These are phyloP conservation scores for Aspergillus sclerotiicarbonarius DNA, from an alignment of 495 filamentous ascomycete species.

Conservation along the genomic window DNA sequence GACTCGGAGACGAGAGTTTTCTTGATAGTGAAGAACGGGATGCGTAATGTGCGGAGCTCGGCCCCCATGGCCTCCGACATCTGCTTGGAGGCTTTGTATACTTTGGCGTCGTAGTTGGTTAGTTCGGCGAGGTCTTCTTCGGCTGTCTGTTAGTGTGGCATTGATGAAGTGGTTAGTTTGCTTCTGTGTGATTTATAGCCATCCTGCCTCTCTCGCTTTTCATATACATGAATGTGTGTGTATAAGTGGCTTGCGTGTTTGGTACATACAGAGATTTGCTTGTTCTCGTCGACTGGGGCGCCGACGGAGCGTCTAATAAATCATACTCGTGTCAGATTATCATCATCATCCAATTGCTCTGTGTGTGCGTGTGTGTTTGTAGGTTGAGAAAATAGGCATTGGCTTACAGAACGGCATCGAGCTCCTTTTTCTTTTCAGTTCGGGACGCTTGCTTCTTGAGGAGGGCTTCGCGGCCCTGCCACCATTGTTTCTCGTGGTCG, in stretches of 20 bases:
- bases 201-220: neutral
- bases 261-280: constrained; percentile 33
- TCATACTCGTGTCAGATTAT: no score
- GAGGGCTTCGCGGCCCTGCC: constrained; percentile 50
- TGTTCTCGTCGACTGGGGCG: constrained; percentile 35
- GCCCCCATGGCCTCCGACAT: constrained; percentile 57
- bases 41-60: constrained; percentile 55
- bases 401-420: constrained; percentile 51
- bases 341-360: no score
- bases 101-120: constrained; percentile 56
- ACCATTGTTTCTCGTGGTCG: constrained; percentile 66
- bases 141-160: constrained; percentile 23
- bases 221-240: neutral
- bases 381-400: neutral
- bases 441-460: constrained; percentile 48
- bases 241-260: neutral
- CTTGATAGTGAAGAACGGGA: constrained; percentile 64
- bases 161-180: neutral
- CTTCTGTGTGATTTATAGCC: neutral
- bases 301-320: constrained; percentile 38
- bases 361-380: no score
- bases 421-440: constrained; percentile 48
- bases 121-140: constrained; percentile 56
- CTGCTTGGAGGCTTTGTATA: constrained; percentile 54
- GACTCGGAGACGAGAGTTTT: constrained; percentile 35